Base-by-base conservation (phyloP, 139 green algal species). In the Tetradesmus obliquus region DNA sequence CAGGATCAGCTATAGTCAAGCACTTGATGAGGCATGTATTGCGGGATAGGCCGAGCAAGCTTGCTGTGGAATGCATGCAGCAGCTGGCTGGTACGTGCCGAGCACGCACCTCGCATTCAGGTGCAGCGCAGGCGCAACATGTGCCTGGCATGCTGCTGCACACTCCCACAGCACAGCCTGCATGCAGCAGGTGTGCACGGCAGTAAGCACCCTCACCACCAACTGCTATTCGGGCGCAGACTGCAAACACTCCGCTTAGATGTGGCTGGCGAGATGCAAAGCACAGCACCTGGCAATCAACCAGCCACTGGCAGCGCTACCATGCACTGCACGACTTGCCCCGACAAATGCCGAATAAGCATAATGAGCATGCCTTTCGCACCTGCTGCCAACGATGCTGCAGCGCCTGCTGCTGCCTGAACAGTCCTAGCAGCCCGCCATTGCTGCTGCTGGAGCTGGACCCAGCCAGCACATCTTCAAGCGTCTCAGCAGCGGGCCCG, bases 321-420 rank as follows among this genome's bases (percentile, higher is more conserved):
- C 32, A 45, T 45, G 32, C 32, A 45, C 32, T 45, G 32, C 32
- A 45, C 32, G 32, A 45, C 32, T 45, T 45, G 32, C 32, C 32
- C 32, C 32, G 32, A 45, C 32, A 45, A 45, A 45, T 45, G 32
- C 32, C 32, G 32, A 45, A 45, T 45, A 45, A 45, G 32, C 32
- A 45, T 45, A 45, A 45, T 45, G 32, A 45, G 32, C 32, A 45
- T 45, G 32, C 57, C 7, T 66, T 13, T 66, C 66, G n/a, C 66
- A 76, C 66, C 57, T 88, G 84, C 84, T 88, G 84, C 84, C 84
- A 88, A 57, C 72, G n/a, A n/a, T 88, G 20, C 84, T 88, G 84
- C 84, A 88, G 57, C 9, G 20, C 55, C 58, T 88, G 84, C 57
- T 88, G 55, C 22, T n/a, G 20, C 22, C 66, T 22, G 17, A 24